Percentiles rank a stretch among this genome's conserved stretches.
Conservation (phyloP, 1,139 yeast genomes). For the Nadsonia commutata region DNA sequence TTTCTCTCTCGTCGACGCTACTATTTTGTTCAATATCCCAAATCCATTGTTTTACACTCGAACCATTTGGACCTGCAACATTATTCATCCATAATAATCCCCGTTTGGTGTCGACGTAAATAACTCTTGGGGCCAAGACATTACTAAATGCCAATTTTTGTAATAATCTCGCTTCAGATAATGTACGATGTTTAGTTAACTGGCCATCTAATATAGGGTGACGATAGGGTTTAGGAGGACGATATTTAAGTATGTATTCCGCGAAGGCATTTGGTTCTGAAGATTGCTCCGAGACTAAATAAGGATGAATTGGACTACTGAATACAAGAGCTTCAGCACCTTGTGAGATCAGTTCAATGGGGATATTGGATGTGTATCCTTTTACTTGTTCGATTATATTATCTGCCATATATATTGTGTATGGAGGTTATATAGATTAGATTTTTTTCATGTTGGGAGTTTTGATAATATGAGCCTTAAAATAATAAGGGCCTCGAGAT, state of each 20-base stretch:
- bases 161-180: slow-evolving; percentile 72
- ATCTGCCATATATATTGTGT: background rate
- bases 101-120: slow-evolving; percentile 57
- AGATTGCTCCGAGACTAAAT: background rate
- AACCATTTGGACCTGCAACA: slow-evolving; percentile 28
- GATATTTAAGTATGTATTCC: slow-evolving; percentile 56
- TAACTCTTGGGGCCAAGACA: slow-evolving; percentile 51
- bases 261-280: background rate
- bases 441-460: background rate
- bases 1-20: slow-evolving; percentile 6
- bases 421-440: background rate
- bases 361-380: background rate
- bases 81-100: slow-evolving; percentile 88
- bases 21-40: slow-evolving; percentile 22
- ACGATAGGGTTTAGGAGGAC: slow-evolving; percentile 83
- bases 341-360: background rate
- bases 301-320: background rate
- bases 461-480: no score
- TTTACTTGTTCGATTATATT: background rate
- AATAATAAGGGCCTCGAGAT: no score
- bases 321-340: background rate
- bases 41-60: slow-evolving; percentile 22
- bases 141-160: slow-evolving; percentile 41
- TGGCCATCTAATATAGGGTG: slow-evolving; percentile 69
- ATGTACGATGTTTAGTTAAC: slow-evolving; percentile 66